phyloP scores from a whole-genome alignment of 345 rosid species.

The Salix koriyanagi region DNA sequence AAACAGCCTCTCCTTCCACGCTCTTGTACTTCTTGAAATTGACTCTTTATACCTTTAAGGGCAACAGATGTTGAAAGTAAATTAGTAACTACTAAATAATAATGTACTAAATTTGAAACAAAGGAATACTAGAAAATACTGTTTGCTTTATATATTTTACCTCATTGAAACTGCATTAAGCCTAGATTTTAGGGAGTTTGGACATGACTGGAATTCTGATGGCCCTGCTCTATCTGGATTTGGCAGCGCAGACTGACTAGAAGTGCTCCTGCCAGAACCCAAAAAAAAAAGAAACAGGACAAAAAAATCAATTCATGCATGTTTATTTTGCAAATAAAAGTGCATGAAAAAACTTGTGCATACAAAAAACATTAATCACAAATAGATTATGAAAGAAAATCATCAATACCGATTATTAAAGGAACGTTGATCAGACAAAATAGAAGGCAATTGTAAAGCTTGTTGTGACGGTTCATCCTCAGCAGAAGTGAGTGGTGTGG shows the following conservation, averaged over 20 bases:
- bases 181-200: conserved; percentile 73
- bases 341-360: not conserved
- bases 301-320: not conserved
- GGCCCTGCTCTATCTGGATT: conserved; percentile 79
- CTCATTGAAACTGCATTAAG: conserved; percentile 76
- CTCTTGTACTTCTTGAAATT: conserved; percentile 29
- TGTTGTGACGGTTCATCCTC: conserved; percentile 32
- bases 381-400: not conserved
- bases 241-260: conserved; percentile 28
- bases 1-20: conserved; percentile 34
- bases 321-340: not conserved
- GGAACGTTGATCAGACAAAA: conserved; percentile 28
- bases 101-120: not conserved
- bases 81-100: not conserved
- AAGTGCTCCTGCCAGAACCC: conserved; percentile 10
- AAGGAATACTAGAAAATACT: not conserved
- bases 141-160: conserved; percentile 24
- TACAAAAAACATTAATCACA: not conserved
- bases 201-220: conserved; percentile 79
- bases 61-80: not conserved
- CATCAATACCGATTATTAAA: conserved; percentile 38
- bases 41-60: conserved; percentile 25
- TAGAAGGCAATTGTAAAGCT: conserved; percentile 17
- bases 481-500: conserved; percentile 10
- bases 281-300: not conserved